Base-by-base conservation (phyloP, 495 filamentous ascomycete genomes). In the Cercophora sp. region DNA sequence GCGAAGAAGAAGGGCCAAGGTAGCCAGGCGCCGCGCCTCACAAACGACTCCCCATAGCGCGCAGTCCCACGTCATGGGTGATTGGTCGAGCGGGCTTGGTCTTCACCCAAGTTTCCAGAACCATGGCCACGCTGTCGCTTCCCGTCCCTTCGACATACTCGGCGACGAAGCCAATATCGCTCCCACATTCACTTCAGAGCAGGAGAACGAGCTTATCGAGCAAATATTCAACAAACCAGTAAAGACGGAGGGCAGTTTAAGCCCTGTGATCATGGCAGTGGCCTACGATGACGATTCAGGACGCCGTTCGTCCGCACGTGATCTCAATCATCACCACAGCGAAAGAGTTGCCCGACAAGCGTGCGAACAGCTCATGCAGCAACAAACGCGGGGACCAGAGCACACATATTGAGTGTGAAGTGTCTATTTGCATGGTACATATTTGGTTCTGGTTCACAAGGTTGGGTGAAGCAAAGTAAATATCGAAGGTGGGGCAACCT, bases 341-440 rank as follows among this genome's bases (percentile, higher is more conserved):
- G 69, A 68, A 29, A 61, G 67, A 4, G 67, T 75, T 9, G 72
- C 72, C 2, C 66, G 67, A 15, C 69, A 72, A 25, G 70, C 70
- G 0, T 73, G 70, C 53, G 68, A 73, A 18, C 65, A 72, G 52
- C 54, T 73, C 55, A 63, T 73, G 39, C 59, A 55, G 43, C 54
- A 55, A 19, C 57, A 58, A 20, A 35, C 46, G 29, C 52, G 49
- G 19, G 48, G 24, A 16, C 34, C 37, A 18, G 15, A 39, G 13
- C 15, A 51, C 24, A 36, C 13, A 16, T 19, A 40, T 29, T 27
- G 5, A 34, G 11, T 34, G 15, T 20, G 31, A n/a, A 32, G 29
- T 32, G 13, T 6, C 6, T 32, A 32, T 13, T 32, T 32, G 29
- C 29, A 32, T 13, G 29, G 29, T 32, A 32, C 13, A 32, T 32